Conservation (phyloP, 331 rosid genomes). For the Rhamnella rubrinervis region DNA sequence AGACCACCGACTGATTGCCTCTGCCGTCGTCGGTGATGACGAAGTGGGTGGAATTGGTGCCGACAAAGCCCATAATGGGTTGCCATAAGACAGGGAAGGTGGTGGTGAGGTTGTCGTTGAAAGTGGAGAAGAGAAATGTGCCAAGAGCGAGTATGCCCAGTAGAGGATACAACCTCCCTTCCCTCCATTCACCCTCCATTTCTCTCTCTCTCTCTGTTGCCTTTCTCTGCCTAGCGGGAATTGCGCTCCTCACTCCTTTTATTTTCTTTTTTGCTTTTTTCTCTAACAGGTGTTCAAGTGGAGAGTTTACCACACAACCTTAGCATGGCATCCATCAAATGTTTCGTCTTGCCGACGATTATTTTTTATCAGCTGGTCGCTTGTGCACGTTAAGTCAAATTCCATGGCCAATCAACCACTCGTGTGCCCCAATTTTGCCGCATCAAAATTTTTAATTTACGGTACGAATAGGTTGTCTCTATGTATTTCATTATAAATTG, state of each 20-base stretch:
- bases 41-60: constrained; percentile 12
- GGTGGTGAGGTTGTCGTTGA: constrained; percentile 12
- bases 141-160: constrained; percentile 8
- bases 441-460: no score
- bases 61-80: constrained; percentile 17
- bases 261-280: no score
- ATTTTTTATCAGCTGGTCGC: no score
- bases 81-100: constrained; percentile 22
- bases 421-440: no score
- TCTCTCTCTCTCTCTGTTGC: background rate
- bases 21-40: background rate
- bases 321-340: no score
- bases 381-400: no score
- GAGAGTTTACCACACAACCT: no score
- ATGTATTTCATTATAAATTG: no score
- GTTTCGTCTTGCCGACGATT: no score
- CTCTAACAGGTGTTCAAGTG: no score
- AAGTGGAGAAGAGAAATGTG: constrained; percentile 9
- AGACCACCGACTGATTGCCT: background rate
- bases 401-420: no score
- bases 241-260: background rate
- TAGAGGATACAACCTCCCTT: constrained; percentile 6
- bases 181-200: constrained; percentile 1
- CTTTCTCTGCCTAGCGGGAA: background rate
- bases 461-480: no score